phyloP scores from a whole-genome alignment of 768 basidiomycete genomes.

The Solioccasus polychromus region DNA sequence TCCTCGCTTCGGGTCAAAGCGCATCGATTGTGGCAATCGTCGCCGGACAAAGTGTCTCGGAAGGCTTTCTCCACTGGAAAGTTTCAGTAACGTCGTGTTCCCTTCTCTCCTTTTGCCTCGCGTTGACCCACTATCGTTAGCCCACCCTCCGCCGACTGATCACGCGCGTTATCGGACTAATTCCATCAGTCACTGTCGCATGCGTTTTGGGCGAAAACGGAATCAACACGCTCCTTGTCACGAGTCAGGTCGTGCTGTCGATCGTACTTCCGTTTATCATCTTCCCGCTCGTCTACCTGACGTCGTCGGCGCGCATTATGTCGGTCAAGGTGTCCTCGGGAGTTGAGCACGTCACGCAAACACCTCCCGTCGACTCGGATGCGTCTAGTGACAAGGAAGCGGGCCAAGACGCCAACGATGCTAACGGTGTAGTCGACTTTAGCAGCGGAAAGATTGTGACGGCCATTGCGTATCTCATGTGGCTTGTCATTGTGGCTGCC shows the following conservation, averaged over 20 bases:
- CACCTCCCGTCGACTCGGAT: not conserved
- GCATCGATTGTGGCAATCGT: constrained; percentile 88
- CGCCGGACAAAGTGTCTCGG: constrained; percentile 85
- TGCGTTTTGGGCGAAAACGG: constrained; percentile 68
- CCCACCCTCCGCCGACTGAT: constrained; percentile 74
- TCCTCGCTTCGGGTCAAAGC: constrained; percentile 85
- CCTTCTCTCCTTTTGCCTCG: constrained; percentile 11
- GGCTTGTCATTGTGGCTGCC: constrained; percentile 63
- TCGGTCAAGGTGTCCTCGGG: constrained; percentile 43
- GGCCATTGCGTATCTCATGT: constrained; percentile 53
- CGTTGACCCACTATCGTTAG: constrained; percentile 40
- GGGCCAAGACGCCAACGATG: constrained; percentile 29
- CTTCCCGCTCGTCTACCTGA: constrained; percentile 75
- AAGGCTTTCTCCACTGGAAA: constrained; percentile 87
- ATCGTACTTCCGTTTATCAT: constrained; percentile 83
- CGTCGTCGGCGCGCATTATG: constrained; percentile 68
- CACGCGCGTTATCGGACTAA: constrained; percentile 77
- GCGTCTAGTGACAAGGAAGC: constrained; percentile 9
- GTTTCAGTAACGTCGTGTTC: constrained; percentile 52
- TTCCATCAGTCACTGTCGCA: constrained; percentile 81
- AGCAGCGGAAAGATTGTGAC: constrained; percentile 56
- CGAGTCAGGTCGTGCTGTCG: constrained; percentile 79
- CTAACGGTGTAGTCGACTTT: constrained; percentile 58
- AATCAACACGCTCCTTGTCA: constrained; percentile 77
- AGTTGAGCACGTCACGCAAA: not conserved